phyloP scores from a whole-genome alignment of 73 alveolate genomes.

The Uronychia binucleata region DNA sequence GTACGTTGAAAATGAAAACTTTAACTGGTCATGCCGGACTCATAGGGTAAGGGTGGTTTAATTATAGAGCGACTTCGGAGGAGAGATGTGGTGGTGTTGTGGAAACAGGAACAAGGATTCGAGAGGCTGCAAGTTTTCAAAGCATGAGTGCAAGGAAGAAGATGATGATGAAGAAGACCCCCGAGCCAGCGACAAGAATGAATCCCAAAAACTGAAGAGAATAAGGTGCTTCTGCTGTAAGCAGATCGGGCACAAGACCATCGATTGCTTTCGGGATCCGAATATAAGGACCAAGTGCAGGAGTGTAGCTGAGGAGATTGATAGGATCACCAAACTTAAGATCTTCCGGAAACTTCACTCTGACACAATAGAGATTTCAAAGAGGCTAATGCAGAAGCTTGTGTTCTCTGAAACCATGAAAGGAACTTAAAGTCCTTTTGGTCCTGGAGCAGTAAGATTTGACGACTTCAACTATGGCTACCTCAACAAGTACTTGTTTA shows the following conservation, averaged over 20 bases:
- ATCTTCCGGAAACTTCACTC: slow-evolving; percentile 36
- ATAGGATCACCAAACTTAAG: slow-evolving; percentile 24
- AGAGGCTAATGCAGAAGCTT: slow-evolving; percentile 20
- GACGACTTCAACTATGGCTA: slow-evolving; percentile 56
- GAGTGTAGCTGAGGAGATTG: slow-evolving; percentile 43
- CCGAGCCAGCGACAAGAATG: slow-evolving; percentile 17
- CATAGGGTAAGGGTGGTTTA: slow-evolving; percentile 18
- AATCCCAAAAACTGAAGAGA: slow-evolving; percentile 14
- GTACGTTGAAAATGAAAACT: slow-evolving; percentile 67
- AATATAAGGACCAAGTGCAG: slow-evolving; percentile 43
- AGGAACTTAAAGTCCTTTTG: slow-evolving; percentile 36
- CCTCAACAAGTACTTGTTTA: slow-evolving; percentile 28
- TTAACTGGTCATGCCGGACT: slow-evolving; percentile 78
- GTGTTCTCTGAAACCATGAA: slow-evolving; percentile 11
- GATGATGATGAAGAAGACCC: slow-evolving; percentile 62
- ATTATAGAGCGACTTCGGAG: slow-evolving; percentile 52
- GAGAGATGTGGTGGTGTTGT: slow-evolving; percentile 87
- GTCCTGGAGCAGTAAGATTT: slow-evolving; percentile 46
- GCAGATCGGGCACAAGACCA: slow-evolving; percentile 59
- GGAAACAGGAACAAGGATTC: slow-evolving; percentile 68
- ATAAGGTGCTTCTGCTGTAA: slow-evolving; percentile 64
- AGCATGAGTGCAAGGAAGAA: slow-evolving; percentile 71
- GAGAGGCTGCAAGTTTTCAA: slow-evolving; percentile 70
- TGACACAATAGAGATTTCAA: slow-evolving; percentile 17
- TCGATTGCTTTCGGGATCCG: slow-evolving; percentile 76